These are phyloP conservation scores for Omphalea diandra DNA, from an alignment of 441 rosid genomes.

Conservation along the genomic window DNA sequence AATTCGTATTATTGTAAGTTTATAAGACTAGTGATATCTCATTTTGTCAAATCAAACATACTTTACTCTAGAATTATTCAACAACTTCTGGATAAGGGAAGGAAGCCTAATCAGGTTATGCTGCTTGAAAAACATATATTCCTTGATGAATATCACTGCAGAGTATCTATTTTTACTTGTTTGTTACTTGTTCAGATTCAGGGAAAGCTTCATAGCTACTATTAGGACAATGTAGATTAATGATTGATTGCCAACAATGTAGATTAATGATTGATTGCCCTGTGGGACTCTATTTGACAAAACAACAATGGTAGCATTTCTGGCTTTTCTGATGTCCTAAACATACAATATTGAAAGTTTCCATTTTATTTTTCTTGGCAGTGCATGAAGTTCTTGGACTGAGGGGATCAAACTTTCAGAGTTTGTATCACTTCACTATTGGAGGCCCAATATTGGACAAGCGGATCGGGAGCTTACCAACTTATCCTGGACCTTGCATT, in stretches of 20 bases:
- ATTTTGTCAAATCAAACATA: not conserved
- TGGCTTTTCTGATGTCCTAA: not conserved
- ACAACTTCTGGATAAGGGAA: not conserved
- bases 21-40: no score
- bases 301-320: not conserved
- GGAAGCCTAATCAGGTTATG: not conserved
- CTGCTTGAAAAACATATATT: not conserved
- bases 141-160: not conserved
- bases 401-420: conserved; percentile 59
- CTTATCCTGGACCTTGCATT: conserved; percentile 80
- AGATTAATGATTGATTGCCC: no score
- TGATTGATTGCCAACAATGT: no score
- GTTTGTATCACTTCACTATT: conserved; percentile 79
- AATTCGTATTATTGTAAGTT: not conserved
- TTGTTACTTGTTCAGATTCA: not conserved
- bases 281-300: not conserved
- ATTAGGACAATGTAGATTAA: not conserved
- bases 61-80: not conserved
- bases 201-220: not conserved
- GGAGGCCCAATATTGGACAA: conserved; percentile 83
- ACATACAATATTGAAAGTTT: not conserved
- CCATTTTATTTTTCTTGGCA: conserved; percentile 21
- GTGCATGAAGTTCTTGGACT: conserved; percentile 78
- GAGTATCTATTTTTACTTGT: not conserved
- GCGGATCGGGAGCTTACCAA: conserved; percentile 85